Percentiles rank a stretch among this genome's conserved stretches.
phyloP scores from a whole-genome alignment of 208 protist genomes.

The Trypanosoma platydactyli region DNA sequence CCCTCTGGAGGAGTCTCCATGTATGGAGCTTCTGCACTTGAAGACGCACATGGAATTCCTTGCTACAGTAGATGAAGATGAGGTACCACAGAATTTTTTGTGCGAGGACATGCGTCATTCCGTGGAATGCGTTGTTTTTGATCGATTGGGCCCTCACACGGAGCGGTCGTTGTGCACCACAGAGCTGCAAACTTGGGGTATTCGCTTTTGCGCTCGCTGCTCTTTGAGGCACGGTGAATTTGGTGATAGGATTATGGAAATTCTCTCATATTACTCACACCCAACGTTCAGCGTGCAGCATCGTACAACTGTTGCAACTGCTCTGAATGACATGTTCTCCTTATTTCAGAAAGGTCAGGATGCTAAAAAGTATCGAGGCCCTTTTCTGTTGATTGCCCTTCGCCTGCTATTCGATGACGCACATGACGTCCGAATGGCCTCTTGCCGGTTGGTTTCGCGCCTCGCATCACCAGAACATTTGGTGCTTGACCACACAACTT shows the following conservation, averaged over 20 bases:
- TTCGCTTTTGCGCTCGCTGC: slow-evolving; percentile 36
- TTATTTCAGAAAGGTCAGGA: not conserved
- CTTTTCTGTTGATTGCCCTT: slow-evolving; percentile 55
- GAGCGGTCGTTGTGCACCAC: slow-evolving; percentile 29
- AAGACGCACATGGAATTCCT: slow-evolving; percentile 19
- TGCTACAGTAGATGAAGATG: slow-evolving; percentile 7
- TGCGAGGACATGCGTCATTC: not conserved
- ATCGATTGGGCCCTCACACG: slow-evolving; percentile 11
- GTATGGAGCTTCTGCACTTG: slow-evolving; percentile 13
- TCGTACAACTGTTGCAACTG: slow-evolving; percentile 57
- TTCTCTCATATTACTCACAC: slow-evolving; percentile 50
- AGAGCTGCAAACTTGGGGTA: slow-evolving; percentile 44
- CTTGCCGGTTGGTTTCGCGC: slow-evolving; percentile 34
- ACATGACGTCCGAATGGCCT: slow-evolving; percentile 52
- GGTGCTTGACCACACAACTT: slow-evolving; percentile 55
- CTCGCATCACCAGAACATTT: slow-evolving; percentile 6
- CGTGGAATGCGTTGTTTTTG: slow-evolving; percentile 20
- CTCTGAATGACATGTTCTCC: slow-evolving; percentile 25
- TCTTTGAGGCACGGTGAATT: slow-evolving; percentile 13
- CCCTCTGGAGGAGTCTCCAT: slow-evolving; percentile 1
- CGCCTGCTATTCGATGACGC: slow-evolving; percentile 79
- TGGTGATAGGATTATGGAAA: slow-evolving; percentile 25
- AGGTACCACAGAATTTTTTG: not conserved
- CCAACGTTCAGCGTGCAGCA: slow-evolving; percentile 52
- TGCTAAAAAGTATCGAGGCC: slow-evolving; percentile 12